Base-by-base conservation (phyloP, 305 asterid species). In the Euphrasia arctica region DNA sequence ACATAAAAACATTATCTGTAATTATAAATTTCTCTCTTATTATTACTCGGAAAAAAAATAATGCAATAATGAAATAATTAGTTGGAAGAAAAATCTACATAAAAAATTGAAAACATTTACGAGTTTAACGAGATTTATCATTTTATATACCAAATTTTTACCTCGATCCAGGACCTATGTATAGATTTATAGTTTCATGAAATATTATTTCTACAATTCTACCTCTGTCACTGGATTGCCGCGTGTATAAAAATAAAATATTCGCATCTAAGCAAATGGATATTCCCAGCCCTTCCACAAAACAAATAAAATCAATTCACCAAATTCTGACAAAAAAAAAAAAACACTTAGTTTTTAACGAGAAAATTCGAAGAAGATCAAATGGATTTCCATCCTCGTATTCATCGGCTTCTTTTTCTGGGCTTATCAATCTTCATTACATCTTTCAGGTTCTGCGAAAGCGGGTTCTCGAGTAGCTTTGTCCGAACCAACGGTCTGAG, bases 401-500 rank as follows among this genome's bases (percentile, higher is more conserved):
- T 52, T 61, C 34, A 58, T 62, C 61, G 25, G 41, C 14, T 13
- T 76, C 65, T 68, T 22, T 42, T 72, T 15, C 61, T 48, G 56
- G 69, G 68, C 63, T 72, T 72, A 14, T 13, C 9, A 7, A 39
- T 72, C 54, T 62, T 72, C 36, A 12, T 62, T 66, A 31, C 64
- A 52, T 9, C 8, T n/a, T 0, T 57, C 34, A 61, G 70, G 72
- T 36, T 70, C 1, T 54, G 80, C 58, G 66, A 78, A 55, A 89
- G 64, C 62, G 94, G 96, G 62, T 63, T 71, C 1, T 83, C 80
- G 4, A 75, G 87, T 65, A 68, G 65, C 54, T 85, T 77, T 72
- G 76, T 68, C 54, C 71, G 91, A 61, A 65, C 47, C 15, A 70
- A 48, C 70, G 80, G 72, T 54, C 4, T 69, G 41, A 77, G 78